Evolutionary conservation across 1,139 yeast species (phyloP), one percentile per base, ranked within the genome.

Genomic region (Candida anutae): DNA sequence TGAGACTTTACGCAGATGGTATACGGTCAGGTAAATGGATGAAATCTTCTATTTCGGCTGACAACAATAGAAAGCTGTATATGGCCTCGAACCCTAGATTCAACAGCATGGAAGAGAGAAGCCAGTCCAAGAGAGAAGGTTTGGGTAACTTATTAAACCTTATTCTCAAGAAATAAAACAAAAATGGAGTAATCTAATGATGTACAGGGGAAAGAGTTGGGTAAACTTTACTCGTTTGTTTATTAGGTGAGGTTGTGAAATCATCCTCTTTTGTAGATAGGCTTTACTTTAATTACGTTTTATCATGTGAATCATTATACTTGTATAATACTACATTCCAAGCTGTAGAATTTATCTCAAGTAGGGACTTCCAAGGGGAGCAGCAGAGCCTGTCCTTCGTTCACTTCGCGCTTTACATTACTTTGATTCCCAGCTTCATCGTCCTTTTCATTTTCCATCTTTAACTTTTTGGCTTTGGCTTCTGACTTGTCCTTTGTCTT

Each of bases 1-100:
- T 64, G 20, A 61, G 55, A 37, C 37, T 65, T 26, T 54, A 51
- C 30, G 67, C 65, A 4, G 63, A 61, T 32, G 68, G 66, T 30
- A 58, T 62, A 24, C 56, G 53, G 40, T 55, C 52, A 8, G 70
- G 70, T 23, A 43, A 50, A 11, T 63, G 70, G 70, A 53, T 58
- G 56, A 36, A 39, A 21, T 37, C 39, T 24, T 30, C 36, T 27
- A 45, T 45, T 16, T 29, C 44, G 6, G 34, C 39, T 25, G 50
- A 46, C 17, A n/a, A n/a, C n/a, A n/a, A n/a, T n/a, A 43, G 46
- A 30, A 35, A 44, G 14, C 40, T 42, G 25, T 56, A 55, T 36
- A 44, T 48, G 23, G 56, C 64, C 5, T 42, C 61, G 13, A 54
- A 52, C 33, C 56, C 62, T 6, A 45, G 50, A 34, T 55, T 58